phyloP scores from a whole-genome alignment of 352 stramenopile species.

The Globisporangium solare region DNA sequence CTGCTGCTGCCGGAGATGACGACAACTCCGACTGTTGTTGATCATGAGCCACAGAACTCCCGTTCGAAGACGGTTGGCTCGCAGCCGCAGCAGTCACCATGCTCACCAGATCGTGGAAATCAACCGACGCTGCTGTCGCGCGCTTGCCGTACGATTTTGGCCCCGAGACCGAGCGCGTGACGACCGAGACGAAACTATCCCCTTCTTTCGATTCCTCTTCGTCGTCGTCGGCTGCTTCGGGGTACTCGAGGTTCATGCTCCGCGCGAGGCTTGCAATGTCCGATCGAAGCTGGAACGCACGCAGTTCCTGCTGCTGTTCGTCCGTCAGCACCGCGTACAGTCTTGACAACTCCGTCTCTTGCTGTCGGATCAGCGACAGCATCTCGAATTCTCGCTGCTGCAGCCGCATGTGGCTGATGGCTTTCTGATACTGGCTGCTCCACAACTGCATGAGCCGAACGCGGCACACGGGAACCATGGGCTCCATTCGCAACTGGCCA shows the following conservation, averaged over 20 bases:
- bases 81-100: conserved; percentile 20
- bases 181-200: not conserved
- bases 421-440: conserved; percentile 85
- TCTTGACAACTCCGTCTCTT: conserved; percentile 70
- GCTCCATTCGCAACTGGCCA: conserved; percentile 36
- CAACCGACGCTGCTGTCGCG: conserved; percentile 19
- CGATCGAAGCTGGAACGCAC: conserved; percentile 54
- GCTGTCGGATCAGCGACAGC: conserved; percentile 74
- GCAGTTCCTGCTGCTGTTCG: conserved; percentile 63
- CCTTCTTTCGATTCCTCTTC: conserved; percentile 16
- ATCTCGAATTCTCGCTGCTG: conserved; percentile 86
- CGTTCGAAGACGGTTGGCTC: not conserved
- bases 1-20: conserved; percentile 7
- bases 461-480: conserved; percentile 77
- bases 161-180: conserved; percentile 7
- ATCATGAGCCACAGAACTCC: not conserved
- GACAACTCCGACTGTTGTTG: conserved; percentile 5
- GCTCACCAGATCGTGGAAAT: conserved; percentile 49
- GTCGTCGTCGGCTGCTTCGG: conserved; percentile 11
- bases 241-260: conserved; percentile 76
- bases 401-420: conserved; percentile 83
- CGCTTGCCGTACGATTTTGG: conserved; percentile 10
- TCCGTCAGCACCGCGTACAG: conserved; percentile 52
- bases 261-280: conserved; percentile 67
- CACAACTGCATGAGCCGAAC: conserved; percentile 86